Conservation (phyloP, 306 rosid genomes). For the Quercus ilex region DNA sequence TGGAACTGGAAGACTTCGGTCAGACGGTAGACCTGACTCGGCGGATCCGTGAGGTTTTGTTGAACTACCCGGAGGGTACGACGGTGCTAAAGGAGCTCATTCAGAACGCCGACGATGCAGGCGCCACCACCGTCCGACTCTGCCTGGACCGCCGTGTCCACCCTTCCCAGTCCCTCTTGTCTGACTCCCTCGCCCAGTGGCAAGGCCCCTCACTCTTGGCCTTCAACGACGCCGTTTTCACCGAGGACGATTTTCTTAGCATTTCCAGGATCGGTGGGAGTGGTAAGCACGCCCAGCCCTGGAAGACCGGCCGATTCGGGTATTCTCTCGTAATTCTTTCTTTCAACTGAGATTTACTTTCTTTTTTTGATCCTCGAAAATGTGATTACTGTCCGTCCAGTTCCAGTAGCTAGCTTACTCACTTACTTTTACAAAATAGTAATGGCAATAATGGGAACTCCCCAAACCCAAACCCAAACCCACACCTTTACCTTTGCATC, state of each 20-base stretch:
- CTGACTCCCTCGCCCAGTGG: constrained; percentile 70
- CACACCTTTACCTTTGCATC: too few species aligned
- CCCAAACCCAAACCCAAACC: too few species aligned
- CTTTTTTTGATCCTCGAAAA: too few species aligned
- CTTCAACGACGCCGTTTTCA: constrained; percentile 76
- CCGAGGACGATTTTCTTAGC: constrained; percentile 86
- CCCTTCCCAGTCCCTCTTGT: constrained; percentile 47
- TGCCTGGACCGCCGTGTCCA: constrained; percentile 84
- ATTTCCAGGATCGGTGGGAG: constrained; percentile 96
- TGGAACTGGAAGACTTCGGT: constrained; percentile 94
- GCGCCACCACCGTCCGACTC: constrained; percentile 76
- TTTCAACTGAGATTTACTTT: too few species aligned
- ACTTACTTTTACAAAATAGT: too few species aligned
- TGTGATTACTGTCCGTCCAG: too few species aligned
- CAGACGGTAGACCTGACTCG: constrained; percentile 97
- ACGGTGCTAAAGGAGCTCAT: constrained; percentile 92
- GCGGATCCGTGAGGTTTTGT: constrained; percentile 88
- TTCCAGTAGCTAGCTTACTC: too few species aligned
- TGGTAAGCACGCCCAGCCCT: constrained; percentile 74
- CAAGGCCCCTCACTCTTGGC: constrained; percentile 93
- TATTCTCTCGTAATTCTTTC: constrained; percentile 13
- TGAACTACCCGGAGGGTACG: constrained; percentile 96
- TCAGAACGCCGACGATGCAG: constrained; percentile 99
- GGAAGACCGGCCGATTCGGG: constrained; percentile 98
- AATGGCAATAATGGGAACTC: too few species aligned